phyloP scores from a whole-genome alignment of 768 basidiomycete genomes.

The Agaricus subrufescens region DNA sequence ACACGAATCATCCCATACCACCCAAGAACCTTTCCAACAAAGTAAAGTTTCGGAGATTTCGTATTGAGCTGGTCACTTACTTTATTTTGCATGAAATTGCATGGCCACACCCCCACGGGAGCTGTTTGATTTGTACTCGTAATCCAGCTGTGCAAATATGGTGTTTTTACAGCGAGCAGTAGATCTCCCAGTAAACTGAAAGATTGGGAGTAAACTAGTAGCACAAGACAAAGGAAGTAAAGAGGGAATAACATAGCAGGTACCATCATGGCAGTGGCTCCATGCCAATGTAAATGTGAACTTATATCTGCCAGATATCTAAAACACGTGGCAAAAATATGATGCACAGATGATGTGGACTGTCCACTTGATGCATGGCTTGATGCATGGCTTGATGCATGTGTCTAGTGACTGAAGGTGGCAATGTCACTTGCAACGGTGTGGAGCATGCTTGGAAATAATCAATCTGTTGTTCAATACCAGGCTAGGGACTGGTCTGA shows the following conservation, averaged over 20 bases:
- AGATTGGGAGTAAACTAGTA: not conserved
- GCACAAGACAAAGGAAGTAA: not conserved
- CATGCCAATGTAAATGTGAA: too few species aligned
- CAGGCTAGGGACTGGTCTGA: too few species aligned
- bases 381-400: too few species aligned
- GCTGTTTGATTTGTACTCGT: not conserved
- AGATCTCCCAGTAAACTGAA: not conserved
- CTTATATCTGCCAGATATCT: too few species aligned
- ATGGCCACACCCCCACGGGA: not conserved
- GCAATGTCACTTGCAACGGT: too few species aligned
- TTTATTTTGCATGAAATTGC: not conserved
- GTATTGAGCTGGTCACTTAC: not conserved
- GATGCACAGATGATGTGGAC: too few species aligned
- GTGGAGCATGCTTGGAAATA: too few species aligned
- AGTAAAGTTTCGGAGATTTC: not conserved
- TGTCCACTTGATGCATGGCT: too few species aligned
- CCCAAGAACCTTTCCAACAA: slow-evolving; percentile 32
- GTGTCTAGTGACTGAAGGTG: too few species aligned
- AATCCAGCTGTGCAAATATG: slow-evolving; percentile 3
- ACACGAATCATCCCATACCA: slow-evolving; percentile 48
- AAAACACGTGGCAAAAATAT: too few species aligned
- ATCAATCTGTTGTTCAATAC: too few species aligned
- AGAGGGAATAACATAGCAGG: not conserved
- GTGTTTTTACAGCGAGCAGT: slow-evolving; percentile 1
- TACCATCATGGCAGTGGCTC: too few species aligned